Base-by-base conservation (phyloP, 2,329 filamentous ascomycete genomes). In the Ambrosiella beaveri region DNA sequence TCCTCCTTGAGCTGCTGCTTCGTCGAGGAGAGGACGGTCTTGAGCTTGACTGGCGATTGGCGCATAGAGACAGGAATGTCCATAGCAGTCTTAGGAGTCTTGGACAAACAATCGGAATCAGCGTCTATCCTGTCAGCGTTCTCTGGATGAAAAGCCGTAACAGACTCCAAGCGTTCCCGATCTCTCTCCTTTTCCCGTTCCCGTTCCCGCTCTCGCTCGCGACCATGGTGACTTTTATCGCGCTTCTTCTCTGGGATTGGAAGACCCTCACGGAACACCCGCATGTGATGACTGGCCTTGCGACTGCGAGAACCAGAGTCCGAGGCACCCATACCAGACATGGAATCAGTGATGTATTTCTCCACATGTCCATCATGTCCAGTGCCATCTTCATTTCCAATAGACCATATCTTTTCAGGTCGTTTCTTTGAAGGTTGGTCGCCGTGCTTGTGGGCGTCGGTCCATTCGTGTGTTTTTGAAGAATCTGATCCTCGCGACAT, bases 191-290 rank as follows among this genome's bases (percentile, higher is more conserved):
- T 57, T 54, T 60, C 58, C 36, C 55, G 9, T 36, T 57, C 61
- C 27, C 41, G 52, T 11, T 52, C 49, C 49, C 49, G 49, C 9
- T 59, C 58, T 35, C n/a, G 17, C 39, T 57, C 58, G 12, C 45
- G 56, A 15, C 57, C 58, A 17, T 51, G 17, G 19, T 57, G 55
- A 36, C 36, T 57, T 27, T 49, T 66, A 9, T 81, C 80, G 62
- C 72, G 77, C 63, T 74, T 77, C 63, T 76, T 78, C 64, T 77
- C 77, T 50, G 83, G 79, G 57, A 81, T 77, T 2, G 68, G 66
- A n/a, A 83, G 69, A 39, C 79, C 81, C 66, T 84, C 80, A 61
- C 80, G 81, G 71, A 85, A 85, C 64, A 84, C 81, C 1, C 81
- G 74, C 59, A 85, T 70, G 62, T 79, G 82, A 66, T 84, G 81